Evolutionary conservation across 306 rosid genomes (phyloP).

Genomic region (Prunus mume): DNA sequence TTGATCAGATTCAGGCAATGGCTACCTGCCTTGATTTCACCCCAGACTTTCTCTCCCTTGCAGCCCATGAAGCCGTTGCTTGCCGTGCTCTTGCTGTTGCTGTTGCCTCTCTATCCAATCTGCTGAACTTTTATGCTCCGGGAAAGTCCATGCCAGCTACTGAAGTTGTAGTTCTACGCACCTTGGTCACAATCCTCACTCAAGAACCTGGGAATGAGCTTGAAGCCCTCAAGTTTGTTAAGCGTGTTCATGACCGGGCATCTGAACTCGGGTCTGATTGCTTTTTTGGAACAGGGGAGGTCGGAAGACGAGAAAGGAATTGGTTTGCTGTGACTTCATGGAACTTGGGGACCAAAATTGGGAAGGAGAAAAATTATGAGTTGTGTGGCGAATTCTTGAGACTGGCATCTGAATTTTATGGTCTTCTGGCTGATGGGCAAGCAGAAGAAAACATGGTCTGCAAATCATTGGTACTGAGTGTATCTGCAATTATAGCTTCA

Average conservation of each 20-base stretch:
- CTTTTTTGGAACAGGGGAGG: constrained; percentile 86
- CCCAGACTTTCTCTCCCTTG: constrained; percentile 81
- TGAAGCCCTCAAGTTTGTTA: constrained; percentile 58
- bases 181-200: constrained; percentile 71
- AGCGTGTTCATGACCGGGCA: constrained; percentile 54
- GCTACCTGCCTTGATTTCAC: constrained; percentile 75
- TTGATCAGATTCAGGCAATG: constrained; percentile 80
- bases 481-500: constrained; percentile 68
- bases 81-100: constrained; percentile 80
- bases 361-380: constrained; percentile 61
- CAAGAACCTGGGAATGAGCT: constrained; percentile 68
- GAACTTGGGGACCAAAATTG: constrained; percentile 78
- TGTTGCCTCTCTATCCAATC: constrained; percentile 62
- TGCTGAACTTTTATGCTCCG: constrained; percentile 59
- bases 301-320: constrained; percentile 79
- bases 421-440: constrained; percentile 44
- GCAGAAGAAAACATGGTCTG: constrained; percentile 57
- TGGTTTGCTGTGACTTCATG: constrained; percentile 91
- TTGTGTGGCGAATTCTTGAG: constrained; percentile 63
- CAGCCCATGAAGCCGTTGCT: constrained; percentile 98
- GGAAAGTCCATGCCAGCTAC: constrained; percentile 75
- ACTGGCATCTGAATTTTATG: constrained; percentile 69
- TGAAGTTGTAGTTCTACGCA: constrained; percentile 78
- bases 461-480: constrained; percentile 65
- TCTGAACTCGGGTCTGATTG: constrained; percentile 58